phyloP scores from a whole-genome alignment of 352 stramenopile species.

The Thalassiosira hispida region DNA sequence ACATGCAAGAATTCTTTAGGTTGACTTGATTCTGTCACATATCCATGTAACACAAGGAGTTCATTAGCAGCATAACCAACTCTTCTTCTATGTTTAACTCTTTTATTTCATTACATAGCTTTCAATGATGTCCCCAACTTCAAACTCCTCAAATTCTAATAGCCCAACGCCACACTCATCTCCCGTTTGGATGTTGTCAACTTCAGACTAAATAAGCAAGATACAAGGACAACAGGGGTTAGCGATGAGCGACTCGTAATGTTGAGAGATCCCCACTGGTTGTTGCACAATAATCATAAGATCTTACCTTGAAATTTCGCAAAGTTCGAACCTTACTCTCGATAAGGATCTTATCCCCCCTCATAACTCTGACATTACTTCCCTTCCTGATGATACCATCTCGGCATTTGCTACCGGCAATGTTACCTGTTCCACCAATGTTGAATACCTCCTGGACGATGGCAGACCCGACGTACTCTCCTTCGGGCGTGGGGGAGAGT shows the following conservation, averaged over 20 bases:
- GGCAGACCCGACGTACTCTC: conserved; percentile 88
- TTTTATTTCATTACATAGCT: conserved; percentile 80
- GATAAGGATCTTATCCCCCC: conserved; percentile 85
- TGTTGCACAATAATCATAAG: not conserved
- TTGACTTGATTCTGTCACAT: no score
- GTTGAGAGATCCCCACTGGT: not conserved
- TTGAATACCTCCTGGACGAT: conserved; percentile 88
- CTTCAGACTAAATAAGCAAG: conserved; percentile 54
- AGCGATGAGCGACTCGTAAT: not conserved
- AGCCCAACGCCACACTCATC: conserved; percentile 98
- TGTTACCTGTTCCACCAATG: conserved; percentile 86
- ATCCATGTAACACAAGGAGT: no score
- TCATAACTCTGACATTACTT: conserved; percentile 86
- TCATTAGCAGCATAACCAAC: no score
- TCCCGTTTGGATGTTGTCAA: conserved; percentile 84
- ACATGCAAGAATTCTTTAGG: no score
- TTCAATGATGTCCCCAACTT: conserved; percentile 95
- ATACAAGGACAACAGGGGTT: not conserved
- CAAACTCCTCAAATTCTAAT: conserved; percentile 91
- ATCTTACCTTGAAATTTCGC: conserved; percentile 81
- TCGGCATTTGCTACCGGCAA: conserved; percentile 86
- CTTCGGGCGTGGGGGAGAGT: conserved; percentile 89
- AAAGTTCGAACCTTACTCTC: conserved; percentile 83
- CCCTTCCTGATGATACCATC: conserved; percentile 88
- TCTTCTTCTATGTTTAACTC: no score